Percentiles rank a stretch among this genome's conserved stretches.
Evolutionary conservation across 106 monocot species (phyloP).

Genomic region (Dioscorea alata): DNA sequence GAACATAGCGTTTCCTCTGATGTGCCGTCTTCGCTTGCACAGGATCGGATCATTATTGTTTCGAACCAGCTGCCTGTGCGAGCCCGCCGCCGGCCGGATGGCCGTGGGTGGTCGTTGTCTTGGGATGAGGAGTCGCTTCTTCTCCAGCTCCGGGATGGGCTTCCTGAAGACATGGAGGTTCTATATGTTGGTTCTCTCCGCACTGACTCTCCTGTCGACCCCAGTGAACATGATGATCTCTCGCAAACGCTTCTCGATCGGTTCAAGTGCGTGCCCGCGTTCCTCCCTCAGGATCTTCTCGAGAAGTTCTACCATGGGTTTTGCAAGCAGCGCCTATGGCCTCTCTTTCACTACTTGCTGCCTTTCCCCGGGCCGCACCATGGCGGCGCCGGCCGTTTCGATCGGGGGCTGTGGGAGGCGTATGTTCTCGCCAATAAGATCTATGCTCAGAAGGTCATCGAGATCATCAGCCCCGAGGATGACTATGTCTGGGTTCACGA

Average conservation of each 20-base stretch:
- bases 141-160: conserved; percentile 81
- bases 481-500: conserved; percentile 78
- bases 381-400: conserved; percentile 26
- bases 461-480: conserved; percentile 66
- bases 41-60: conserved; percentile 27
- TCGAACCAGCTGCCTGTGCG: conserved; percentile 22
- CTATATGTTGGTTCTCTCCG: conserved; percentile 57
- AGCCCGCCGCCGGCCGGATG: conserved; percentile 11
- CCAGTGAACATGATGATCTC: conserved; percentile 53
- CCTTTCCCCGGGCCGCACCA: conserved; percentile 14
- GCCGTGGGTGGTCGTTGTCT: conserved; percentile 14
- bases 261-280: conserved; percentile 64
- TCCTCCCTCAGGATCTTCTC: conserved; percentile 36
- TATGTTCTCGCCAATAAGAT: conserved; percentile 61
- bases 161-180: conserved; percentile 91
- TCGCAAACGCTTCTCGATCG: conserved; percentile 42
- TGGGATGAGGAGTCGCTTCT: conserved; percentile 66
- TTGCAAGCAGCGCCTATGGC: conserved; percentile 73
- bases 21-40: conserved; percentile 13
- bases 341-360: conserved; percentile 71
- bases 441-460: conserved; percentile 57
- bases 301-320: conserved; percentile 63
- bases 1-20: conserved; percentile 20
- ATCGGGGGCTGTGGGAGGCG: conserved; percentile 53
- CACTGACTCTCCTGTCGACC: conserved; percentile 17